phyloP scores from a whole-genome alignment of 2,329 filamentous ascomycete genomes.

The Penicillium sumatraense region DNA sequence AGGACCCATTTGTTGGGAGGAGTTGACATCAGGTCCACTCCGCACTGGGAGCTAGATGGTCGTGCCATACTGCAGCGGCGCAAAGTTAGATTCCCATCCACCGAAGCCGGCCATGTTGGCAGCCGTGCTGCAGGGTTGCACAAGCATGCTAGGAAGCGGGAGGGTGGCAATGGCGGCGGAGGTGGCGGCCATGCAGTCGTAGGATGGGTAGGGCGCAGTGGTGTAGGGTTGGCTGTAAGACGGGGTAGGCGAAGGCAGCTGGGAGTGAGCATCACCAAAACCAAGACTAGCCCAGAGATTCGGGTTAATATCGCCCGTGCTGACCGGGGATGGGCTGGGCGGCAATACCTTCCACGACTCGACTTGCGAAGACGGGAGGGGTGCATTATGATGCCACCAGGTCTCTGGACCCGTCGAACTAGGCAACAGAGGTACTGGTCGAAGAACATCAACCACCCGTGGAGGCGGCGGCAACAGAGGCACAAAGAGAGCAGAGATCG shows the following conservation, averaged over 20 bases:
- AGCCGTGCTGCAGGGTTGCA: constrained; percentile 80
- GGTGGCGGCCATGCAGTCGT: constrained; percentile 78
- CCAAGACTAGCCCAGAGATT: constrained; percentile 80
- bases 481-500: constrained; percentile 81
- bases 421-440: constrained; percentile 81
- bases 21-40: constrained; percentile 40
- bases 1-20: constrained; percentile 11
- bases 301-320: constrained; percentile 72
- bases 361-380: constrained; percentile 71
- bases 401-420: constrained; percentile 74
- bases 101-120: constrained; percentile 75
- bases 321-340: constrained; percentile 77
- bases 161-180: constrained; percentile 75
- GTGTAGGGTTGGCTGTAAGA: constrained; percentile 80
- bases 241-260: constrained; percentile 77
- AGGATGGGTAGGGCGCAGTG: constrained; percentile 68
- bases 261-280: constrained; percentile 71
- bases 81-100: constrained; percentile 77
- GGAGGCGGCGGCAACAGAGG: constrained; percentile 86
- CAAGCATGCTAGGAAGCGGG: constrained; percentile 83
- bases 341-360: constrained; percentile 91
- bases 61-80: constrained; percentile 66
- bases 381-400: constrained; percentile 76
- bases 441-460: constrained; percentile 85
- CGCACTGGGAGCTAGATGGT: constrained; percentile 66